phyloP scores from a whole-genome alignment of 2,329 filamentous ascomycete species.

The Aspergillus quadricinctus region DNA sequence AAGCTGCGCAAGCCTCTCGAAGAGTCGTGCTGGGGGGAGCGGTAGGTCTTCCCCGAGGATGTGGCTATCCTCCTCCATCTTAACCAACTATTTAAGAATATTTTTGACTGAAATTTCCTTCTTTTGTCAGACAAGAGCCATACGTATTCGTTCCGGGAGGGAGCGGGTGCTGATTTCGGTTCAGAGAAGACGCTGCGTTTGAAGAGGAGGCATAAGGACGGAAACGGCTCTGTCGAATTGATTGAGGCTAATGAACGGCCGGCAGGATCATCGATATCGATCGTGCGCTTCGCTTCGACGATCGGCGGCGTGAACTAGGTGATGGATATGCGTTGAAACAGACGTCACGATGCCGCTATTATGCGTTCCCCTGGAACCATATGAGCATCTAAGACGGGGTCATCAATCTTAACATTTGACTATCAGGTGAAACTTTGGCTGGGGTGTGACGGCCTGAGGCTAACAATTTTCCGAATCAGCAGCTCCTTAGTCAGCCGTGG shows the following conservation, averaged over 20 bases:
- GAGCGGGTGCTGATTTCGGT: not conserved
- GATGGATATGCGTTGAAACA: not conserved
- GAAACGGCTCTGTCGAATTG: conserved; percentile 16
- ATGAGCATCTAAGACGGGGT: not conserved
- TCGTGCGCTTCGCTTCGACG: not conserved
- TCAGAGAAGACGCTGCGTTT: conserved; percentile 6
- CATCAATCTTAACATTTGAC: not conserved
- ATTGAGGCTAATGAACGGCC: conserved; percentile 13
- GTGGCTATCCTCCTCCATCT: conserved; percentile 34
- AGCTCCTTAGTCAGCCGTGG: conserved; percentile 12
- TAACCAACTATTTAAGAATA: conserved; percentile 14
- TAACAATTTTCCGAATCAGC: conserved; percentile 4
- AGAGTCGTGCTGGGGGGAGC: conserved; percentile 62
- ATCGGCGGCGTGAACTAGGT: not conserved
- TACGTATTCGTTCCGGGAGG: conserved; percentile 9
- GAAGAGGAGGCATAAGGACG: conserved; percentile 19
- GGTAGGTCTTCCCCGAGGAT: conserved; percentile 45
- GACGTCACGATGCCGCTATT: not conserved
- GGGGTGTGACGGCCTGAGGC: conserved; percentile 3
- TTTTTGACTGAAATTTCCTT: conserved; percentile 5
- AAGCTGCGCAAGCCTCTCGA: conserved; percentile 68
- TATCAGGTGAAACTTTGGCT: conserved; percentile 4
- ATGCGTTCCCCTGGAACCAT: not conserved
- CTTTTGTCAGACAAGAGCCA: conserved; percentile 19
- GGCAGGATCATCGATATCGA: conserved; percentile 1